A percentile compares a stretch with the other conserved stretches of the same genome.
Evolutionary conservation across 1,139 yeast species (phyloP).

Genomic region (Nakaseomyces glabratus): DNA sequence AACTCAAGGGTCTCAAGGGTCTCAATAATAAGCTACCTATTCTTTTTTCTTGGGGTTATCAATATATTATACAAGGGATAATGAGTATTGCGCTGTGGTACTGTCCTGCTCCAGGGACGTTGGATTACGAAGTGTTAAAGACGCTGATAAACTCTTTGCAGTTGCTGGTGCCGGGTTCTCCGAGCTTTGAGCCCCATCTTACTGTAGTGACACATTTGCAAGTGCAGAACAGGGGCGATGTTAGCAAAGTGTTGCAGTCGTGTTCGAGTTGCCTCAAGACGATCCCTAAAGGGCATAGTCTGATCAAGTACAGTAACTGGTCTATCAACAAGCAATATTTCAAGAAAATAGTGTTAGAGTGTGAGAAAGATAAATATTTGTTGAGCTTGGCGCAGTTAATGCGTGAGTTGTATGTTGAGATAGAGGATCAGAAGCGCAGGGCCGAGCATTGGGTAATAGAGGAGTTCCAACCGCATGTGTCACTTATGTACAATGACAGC

Average conservation of each 20-base stretch:
- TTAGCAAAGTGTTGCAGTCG: conserved; percentile 52
- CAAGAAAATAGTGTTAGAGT: conserved; percentile 56
- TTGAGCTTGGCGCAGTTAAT: conserved; percentile 60
- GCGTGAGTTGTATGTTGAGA: conserved; percentile 55
- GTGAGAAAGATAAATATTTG: conserved; percentile 47
- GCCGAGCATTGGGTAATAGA: conserved; percentile 42
- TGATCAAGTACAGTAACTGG: conserved; percentile 32
- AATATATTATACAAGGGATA: too few relatives aligned
- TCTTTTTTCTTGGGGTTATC: too few relatives aligned
- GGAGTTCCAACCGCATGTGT: conserved; percentile 66
- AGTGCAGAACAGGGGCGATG: conserved; percentile 45
- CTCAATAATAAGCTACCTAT: too few relatives aligned
- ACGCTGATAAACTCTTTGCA: conserved; percentile 56
- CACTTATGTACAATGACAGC: conserved; percentile 58
- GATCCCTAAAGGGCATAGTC: conserved; percentile 13
- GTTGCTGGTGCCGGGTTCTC: conserved; percentile 64
- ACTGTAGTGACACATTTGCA: conserved; percentile 59
- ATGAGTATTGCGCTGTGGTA: conserved; percentile 59
- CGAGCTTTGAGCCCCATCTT: conserved; percentile 65
- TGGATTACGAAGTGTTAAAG: conserved; percentile 47
- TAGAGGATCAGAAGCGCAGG: conserved; percentile 15
- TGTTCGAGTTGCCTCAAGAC: conserved; percentile 32
- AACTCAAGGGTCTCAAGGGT: too few relatives aligned
- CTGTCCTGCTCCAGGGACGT: conserved; percentile 52
- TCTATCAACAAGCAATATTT: conserved; percentile 40